Evolutionary conservation across 1,139 yeast species (phyloP).

Genomic region (Torulaspora pretoriensis): DNA sequence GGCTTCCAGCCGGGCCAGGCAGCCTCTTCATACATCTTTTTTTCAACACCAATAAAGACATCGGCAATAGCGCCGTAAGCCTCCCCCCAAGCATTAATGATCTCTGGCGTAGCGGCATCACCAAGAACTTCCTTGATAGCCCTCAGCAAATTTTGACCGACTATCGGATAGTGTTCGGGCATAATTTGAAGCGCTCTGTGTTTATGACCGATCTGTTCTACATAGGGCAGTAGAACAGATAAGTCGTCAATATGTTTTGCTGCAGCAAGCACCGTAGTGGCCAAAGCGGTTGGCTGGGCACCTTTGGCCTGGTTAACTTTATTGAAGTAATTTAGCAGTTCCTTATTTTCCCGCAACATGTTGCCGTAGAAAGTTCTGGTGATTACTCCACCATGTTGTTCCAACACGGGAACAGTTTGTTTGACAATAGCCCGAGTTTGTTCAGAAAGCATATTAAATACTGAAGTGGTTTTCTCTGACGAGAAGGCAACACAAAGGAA

Average conservation of each 20-base stretch:
- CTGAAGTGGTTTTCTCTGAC: not conserved
- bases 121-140: conserved; percentile 58
- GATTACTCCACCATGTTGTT: conserved; percentile 51
- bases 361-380: conserved; percentile 52
- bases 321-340: conserved; percentile 58
- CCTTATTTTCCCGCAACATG: conserved; percentile 53
- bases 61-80: conserved; percentile 66
- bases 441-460: conserved; percentile 28
- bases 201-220: conserved; percentile 57
- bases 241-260: conserved; percentile 63
- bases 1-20: conserved; percentile 57
- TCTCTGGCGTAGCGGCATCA: conserved; percentile 51
- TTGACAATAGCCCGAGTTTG: conserved; percentile 41
- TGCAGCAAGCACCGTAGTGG: conserved; percentile 57
- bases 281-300: conserved; percentile 62
- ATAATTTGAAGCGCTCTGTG: conserved; percentile 61
- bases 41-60: conserved; percentile 55
- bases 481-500: not conserved
- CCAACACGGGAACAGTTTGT: conserved; percentile 57
- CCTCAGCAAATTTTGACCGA: conserved; percentile 51
- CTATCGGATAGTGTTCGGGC: conserved; percentile 64
- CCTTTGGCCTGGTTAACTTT: conserved; percentile 52
- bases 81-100: conserved; percentile 59
- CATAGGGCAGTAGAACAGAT: conserved; percentile 50
- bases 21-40: conserved; percentile 42